These are phyloP conservation scores for Helotiales sp. DNA, from an alignment of 2,329 filamentous ascomycete species.

Conservation along the genomic window DNA sequence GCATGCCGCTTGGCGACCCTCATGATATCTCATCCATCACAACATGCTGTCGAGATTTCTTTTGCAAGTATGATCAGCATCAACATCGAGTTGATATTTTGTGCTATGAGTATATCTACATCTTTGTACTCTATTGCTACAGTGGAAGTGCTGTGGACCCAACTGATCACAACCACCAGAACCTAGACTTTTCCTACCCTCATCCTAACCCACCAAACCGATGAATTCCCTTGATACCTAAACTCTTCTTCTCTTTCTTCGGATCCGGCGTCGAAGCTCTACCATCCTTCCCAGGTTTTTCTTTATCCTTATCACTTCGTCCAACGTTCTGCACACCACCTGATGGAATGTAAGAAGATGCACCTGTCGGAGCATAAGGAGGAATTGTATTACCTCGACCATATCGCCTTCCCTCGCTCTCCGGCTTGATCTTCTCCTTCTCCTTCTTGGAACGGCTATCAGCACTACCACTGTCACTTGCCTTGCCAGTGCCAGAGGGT, in stretches of 20 bases:
- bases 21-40: neutral
- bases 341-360: neutral
- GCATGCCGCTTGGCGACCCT: neutral
- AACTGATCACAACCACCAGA: neutral
- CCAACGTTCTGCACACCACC: slow-evolving; percentile 54
- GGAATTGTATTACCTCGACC: slow-evolving; percentile 12
- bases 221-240: slow-evolving; percentile 4
- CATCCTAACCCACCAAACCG: neutral
- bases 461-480: slow-evolving; percentile 6
- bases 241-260: slow-evolving; percentile 13
- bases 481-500: neutral
- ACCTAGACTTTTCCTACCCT: neutral
- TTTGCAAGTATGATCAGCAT: no score
- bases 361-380: neutral
- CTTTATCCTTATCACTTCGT: slow-evolving; percentile 24
- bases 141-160: neutral
- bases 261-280: neutral
- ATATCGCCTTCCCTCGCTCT: slow-evolving; percentile 16
- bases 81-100: no score
- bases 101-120: no score
- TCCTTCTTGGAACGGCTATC: slow-evolving; percentile 1
- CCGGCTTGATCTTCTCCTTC: slow-evolving; percentile 6
- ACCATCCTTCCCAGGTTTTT: slow-evolving; percentile 3
- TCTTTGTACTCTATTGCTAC: no score
- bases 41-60: no score